Percentiles rank a stretch among this genome's conserved stretches.
These are phyloP conservation scores for Coemansia sp. DNA, from an alignment of 192 early-diverging fungal genomes.

Conservation along the genomic window DNA sequence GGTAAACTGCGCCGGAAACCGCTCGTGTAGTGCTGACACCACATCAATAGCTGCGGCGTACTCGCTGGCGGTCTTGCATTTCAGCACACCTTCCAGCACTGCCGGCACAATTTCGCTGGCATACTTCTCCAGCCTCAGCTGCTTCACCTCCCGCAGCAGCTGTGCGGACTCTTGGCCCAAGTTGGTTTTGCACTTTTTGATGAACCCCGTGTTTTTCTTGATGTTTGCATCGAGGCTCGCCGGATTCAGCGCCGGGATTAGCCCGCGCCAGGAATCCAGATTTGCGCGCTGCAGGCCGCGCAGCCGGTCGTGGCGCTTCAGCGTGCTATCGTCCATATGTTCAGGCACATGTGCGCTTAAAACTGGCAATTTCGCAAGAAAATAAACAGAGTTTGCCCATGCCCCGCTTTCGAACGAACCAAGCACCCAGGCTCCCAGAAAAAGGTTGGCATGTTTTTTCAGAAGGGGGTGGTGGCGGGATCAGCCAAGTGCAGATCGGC, in stretches of 20 bases:
- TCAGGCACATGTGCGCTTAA: conserved; percentile 27
- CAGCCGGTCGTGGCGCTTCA: conserved; percentile 47
- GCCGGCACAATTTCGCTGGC: conserved; percentile 86
- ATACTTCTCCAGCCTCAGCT: conserved; percentile 95
- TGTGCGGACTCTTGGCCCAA: conserved; percentile 63
- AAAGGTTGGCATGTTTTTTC: too few species aligned
- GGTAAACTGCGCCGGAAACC: conserved; percentile 83
- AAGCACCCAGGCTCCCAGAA: too few species aligned
- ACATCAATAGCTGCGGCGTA: conserved; percentile 78
- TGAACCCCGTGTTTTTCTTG: conserved; percentile 96
- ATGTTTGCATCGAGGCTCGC: conserved; percentile 81
- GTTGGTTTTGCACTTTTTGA: conserved; percentile 82
- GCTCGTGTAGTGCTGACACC: conserved; percentile 76
- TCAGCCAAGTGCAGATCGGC: too few species aligned
- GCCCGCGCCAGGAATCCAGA: conserved; percentile 35
- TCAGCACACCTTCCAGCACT: conserved; percentile 66
- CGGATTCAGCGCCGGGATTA: conserved; percentile 13
- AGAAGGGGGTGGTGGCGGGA: too few species aligned
- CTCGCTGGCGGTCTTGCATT: conserved; percentile 68
- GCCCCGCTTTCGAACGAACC: too few species aligned
- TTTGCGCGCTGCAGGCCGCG: conserved; percentile 35
- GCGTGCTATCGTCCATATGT: conserved; percentile 41
- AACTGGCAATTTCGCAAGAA: not conserved
- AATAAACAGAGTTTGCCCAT: not conserved
- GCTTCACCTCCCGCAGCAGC: conserved; percentile 73